Conservation (phyloP, 2,329 filamentous ascomycete species). For the Penicillium sp. region DNA sequence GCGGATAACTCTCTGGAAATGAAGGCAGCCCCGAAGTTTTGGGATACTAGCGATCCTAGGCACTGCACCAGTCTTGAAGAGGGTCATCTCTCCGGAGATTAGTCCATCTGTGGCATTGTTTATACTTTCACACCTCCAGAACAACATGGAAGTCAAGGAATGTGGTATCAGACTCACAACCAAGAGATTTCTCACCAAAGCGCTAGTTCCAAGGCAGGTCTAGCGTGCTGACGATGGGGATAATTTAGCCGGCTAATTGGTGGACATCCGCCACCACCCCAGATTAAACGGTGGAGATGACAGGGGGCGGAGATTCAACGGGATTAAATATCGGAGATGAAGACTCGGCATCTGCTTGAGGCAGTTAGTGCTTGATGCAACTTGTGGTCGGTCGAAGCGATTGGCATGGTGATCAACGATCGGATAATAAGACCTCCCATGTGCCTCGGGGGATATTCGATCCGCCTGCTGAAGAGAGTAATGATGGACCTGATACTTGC, state of each 20-base stretch:
- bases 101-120: constrained; percentile 1
- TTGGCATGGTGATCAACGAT: not conserved
- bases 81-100: constrained; percentile 8
- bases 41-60: not conserved
- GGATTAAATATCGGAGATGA: not conserved
- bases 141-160: not conserved
- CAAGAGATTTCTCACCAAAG: constrained; percentile 3
- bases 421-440: not conserved
- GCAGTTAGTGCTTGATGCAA: not conserved
- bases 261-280: not conserved
- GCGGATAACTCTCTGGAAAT: not conserved
- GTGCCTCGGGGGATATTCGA: constrained; percentile 2
- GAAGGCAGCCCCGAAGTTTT: not conserved
- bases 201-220: not conserved
- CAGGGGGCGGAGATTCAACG: constrained; percentile 21
- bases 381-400: not conserved
- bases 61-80: constrained; percentile 9
- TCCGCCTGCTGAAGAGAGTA: not conserved
- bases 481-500: not conserved
- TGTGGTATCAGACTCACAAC: constrained; percentile 3
- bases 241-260: constrained; percentile 8
- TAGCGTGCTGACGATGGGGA: not conserved
- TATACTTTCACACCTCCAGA: constrained; percentile 5
- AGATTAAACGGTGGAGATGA: constrained; percentile 1
- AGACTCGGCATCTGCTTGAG: not conserved